Base-by-base conservation (phyloP, 495 filamentous ascomycete species). In the Clavariopsis aquatica region DNA sequence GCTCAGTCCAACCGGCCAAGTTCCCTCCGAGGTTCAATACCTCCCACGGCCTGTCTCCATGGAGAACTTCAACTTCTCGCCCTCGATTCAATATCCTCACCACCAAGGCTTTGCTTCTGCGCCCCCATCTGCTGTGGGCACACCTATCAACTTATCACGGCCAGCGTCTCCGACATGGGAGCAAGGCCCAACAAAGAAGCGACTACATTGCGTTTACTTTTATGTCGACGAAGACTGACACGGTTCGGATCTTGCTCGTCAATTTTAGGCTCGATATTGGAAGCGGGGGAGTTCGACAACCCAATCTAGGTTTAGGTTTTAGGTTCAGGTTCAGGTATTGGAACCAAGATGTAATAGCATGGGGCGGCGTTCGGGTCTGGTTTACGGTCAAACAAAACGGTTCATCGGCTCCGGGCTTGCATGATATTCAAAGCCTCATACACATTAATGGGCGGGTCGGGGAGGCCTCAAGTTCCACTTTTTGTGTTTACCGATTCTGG, bases 91-190 rank as follows among this genome's bases (percentile, higher is more conserved):
- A 23, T 59, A 60, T 41, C 24, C 51, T 1, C 38, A 43, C 10
- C 23, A 60, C 45, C 47, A 54, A 24, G 52, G 28, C 5, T 67
- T 51, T 20, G 51, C 43, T 27, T 67, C 64, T 4, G 64, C 56
- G 2, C 64, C 64, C 12, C 57, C 22, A 17, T 66, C 64, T 10
- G 51, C 64, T 28, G 53, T 52, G 17, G 58, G 51, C 29, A 62
- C 57, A 10, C 64, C 64, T 0, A 22, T 62, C 27, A 67, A 58
- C 57, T 45, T 62, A 15, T 67, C 64, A 2, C 36, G 57, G 15
- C 57, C 64, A 17, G 57, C 64, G 2, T 67, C 64, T 10, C 64
- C 64, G 20, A 41, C 51, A 1, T 67, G 64, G 64, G 64, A 67
- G 13, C 57, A 62, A 26, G 58, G 58, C 20, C 57, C 52, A 13